Base-by-base conservation (phyloP, 2,329 filamentous ascomycete species). In the Trichoderma citrinoviride region DNA sequence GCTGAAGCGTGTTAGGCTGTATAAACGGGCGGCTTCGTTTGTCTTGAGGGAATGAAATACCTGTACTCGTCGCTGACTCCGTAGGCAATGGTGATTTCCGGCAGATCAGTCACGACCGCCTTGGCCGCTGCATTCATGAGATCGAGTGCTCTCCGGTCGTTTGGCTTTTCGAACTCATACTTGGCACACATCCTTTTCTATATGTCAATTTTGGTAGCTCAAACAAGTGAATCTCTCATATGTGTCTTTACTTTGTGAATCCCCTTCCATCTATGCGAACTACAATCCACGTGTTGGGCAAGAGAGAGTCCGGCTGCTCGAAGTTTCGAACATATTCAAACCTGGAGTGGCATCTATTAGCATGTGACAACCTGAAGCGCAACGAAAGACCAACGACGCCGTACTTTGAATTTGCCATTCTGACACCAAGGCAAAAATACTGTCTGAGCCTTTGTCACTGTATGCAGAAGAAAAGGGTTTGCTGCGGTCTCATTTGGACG, bases 81-180 rank as follows among this genome's bases (percentile, higher is more conserved):
- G 71, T 98, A 99, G 0, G 90, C 93, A 67, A 98, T 85, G 7
- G 89, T 87, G 68, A 97, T 87, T 72, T 98, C 94, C 4, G 92
- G 88, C 25, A 98, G 79, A 57, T 96, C 91, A 68, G 85, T 85
- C 79, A 97, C 87, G 53, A 97, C 92, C 6, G 90, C 89, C 66
- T 87, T 85, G n/a, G 95, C 95, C 2, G 93, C 93, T 1, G 87
- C 87, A 73, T 99, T 99, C 94, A 99, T 98, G 69, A 99, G 87
- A 76, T 96, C 87, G 14, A 98, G 80, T 0, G 93, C 95, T 68
- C 91, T 85, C 46, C 84, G 83, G 77, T 99, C 95, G 77, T 98
- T 99, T 44, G 95, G 95, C 78, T 98, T 99, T 71, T 88, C 83
- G 73, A 98, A 98, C 23, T 80, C 80, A 78, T 98, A 95, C 76